These are phyloP conservation scores for Teunomyces atbi DNA, from an alignment of 805 yeast species.

Conservation along the genomic window DNA sequence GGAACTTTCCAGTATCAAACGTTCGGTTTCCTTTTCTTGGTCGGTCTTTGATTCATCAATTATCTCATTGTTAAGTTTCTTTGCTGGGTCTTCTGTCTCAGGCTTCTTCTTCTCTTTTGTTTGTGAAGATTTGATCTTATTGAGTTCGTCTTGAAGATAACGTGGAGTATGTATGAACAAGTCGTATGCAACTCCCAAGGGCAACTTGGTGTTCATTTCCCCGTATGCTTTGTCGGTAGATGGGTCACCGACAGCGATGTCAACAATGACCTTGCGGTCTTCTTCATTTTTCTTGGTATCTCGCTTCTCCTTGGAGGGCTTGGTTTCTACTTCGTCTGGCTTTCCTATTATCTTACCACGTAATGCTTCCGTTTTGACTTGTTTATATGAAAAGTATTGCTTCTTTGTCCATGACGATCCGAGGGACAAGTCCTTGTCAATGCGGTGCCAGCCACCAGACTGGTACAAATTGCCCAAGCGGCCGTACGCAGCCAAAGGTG, in stretches of 20 bases:
- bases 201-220: slow-evolving; percentile 23
- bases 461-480: slow-evolving; percentile 21
- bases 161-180: slow-evolving; percentile 18
- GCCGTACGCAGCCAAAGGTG: slow-evolving; percentile 23
- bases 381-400: slow-evolving; percentile 38
- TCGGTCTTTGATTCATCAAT: slow-evolving; percentile 6
- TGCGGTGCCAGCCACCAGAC: slow-evolving; percentile 37
- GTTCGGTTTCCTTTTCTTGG: slow-evolving; percentile 6
- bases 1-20: slow-evolving; percentile 1
- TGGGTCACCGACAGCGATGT: slow-evolving; percentile 38
- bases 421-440: slow-evolving; percentile 49
- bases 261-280: slow-evolving; percentile 32
- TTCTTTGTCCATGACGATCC: slow-evolving; percentile 43
- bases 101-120: not conserved
- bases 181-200: not conserved
- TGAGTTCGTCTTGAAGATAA: slow-evolving; percentile 28
- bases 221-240: slow-evolving; percentile 36
- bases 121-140: slow-evolving; percentile 12
- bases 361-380: slow-evolving; percentile 20
- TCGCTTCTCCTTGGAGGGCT: not conserved
- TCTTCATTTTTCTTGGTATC: not conserved
- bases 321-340: not conserved
- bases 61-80: not conserved
- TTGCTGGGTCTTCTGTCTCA: not conserved
- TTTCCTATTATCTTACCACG: slow-evolving; percentile 7